Conservation (phyloP, 441 rosid genomes). For the Mallotus japonicus region DNA sequence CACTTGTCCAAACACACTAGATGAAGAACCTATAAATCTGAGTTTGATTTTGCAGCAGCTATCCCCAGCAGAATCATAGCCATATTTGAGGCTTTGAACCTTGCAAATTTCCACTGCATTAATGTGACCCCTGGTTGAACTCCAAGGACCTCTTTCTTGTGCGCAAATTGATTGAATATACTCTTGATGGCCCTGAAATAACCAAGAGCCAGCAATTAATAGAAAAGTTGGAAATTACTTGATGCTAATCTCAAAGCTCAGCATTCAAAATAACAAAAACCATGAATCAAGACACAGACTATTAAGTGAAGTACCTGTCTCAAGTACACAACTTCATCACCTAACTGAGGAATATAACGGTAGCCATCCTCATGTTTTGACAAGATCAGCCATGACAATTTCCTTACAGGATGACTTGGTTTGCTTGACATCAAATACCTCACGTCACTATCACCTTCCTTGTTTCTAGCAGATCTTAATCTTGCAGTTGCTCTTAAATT, state of each 20-base stretch:
- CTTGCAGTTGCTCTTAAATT: constrained; percentile 55
- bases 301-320: constrained; percentile 63
- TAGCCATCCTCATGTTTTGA: constrained; percentile 79
- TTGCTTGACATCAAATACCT: constrained; percentile 40
- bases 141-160: constrained; percentile 71
- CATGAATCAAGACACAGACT: constrained; percentile 11
- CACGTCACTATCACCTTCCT: constrained; percentile 48
- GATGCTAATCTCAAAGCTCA: constrained; percentile 19
- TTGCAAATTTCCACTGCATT: constrained; percentile 79
- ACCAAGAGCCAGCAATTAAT: constrained; percentile 27
- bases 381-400: constrained; percentile 80
- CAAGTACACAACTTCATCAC: constrained; percentile 84
- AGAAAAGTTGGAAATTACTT: constrained; percentile 5
- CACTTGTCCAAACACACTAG: constrained; percentile 42
- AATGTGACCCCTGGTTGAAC: constrained; percentile 43
- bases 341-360: constrained; percentile 88
- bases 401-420: constrained; percentile 50
- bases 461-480: constrained; percentile 68
- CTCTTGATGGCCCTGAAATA: constrained; percentile 84
- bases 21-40: constrained; percentile 58
- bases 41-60: constrained; percentile 95
- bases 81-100: constrained; percentile 73
- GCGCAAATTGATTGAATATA: constrained; percentile 42
- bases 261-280: constrained; percentile 14
- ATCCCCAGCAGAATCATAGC: constrained; percentile 81